Base-by-base conservation (phyloP, 2,329 filamentous ascomycete genomes). In the Hypoxylon sp. region DNA sequence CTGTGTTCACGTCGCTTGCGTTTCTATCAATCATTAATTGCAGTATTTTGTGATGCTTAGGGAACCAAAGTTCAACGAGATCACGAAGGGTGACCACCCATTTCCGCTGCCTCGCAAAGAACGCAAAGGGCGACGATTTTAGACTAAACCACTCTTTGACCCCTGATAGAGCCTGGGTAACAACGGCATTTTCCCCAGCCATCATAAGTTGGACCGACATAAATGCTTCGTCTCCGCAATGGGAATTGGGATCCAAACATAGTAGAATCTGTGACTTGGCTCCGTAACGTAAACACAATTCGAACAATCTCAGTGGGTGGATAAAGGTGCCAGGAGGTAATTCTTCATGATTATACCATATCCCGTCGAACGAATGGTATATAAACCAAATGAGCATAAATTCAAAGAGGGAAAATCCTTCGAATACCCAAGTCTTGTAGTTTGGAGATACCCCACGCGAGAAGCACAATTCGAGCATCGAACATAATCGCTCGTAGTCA, bases 21-120 rank as follows among this genome's bases (percentile, higher is more conserved):
- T 59, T 60, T 11, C 31, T 59, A 15, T 59, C 55, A 24, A 65
- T 48, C 6, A 65, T 8, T 13, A 8, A 6, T 24, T 65, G 55
- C 6, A 65, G 55, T 8, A 50, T 17, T 17, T 55, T 39, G 47
- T 58, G 31, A 31, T 69, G 27, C 17, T 29, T 21, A 2, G 62
- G 67, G 51, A 66, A 66, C 62, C 62, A 69, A 11, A 69, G 19
- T 21, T 60, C 44, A 17, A 63, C n/a, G 10, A 69, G 62, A 24
- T 69, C 50, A 6, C 48, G 42, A 24, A 64, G 10, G 6, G 54
- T 62, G 10, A 66, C 11, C 6, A 53, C n/a, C 44, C 67, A 58
- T 1, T 54, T 21, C n/a, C 44, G 32, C 39, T 58, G n/a, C 11
- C 32, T 17, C 17, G 58, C 67, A 32, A 69, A 31, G 29, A 8